Evolutionary conservation across 352 stramenopile genomes (phyloP), one percentile per base, ranked within the genome.

Genomic region (Peronospora belbahrii): DNA sequence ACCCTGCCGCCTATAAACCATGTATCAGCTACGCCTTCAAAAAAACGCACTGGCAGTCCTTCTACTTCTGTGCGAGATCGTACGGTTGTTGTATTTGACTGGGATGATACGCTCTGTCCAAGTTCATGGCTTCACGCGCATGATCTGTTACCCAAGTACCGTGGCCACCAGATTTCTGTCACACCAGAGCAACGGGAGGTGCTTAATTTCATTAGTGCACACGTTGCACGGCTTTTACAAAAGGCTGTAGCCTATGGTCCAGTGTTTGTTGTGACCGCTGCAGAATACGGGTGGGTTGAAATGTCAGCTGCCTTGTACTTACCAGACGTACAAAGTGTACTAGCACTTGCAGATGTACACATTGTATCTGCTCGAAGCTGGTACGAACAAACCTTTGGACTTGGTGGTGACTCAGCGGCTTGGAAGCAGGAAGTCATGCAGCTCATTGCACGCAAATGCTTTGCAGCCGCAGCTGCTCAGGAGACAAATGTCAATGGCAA

Each of bases 381-480:
- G 81, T 93, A 90, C 52, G 81, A 93, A 52, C 75, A 88, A 60
- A 93, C 71, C 0, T 93, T 82, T 25, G 81, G 81, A 9, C 49
- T 65, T 4, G 77, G 77, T n/a, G 78, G 81, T 15, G 78, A 93
- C 58, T 84, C 81, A 27, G 80, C 72, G 22, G 61, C 57, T 6
- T 93, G 81, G 81, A 93, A 93, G 59, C 73, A 90, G 43, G 81
- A 88, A 22, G 78, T 90, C 39, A 89, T 93, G 74, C 74, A 87
- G 52, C 69, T 93, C 25, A 93, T 93, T 34, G 81, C 81, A 23
- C 62, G 61, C 59, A 88, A 93, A 62, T 93, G 81, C 56, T 93
- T 93, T 52, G 42, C 52, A 9, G 65, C 61, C 8, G 43, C 44
- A 8, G 36, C 49, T 1, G 31, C 46, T 17, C 52, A 67, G 19